A percentile compares a stretch with the other conserved stretches of the same genome.
Conservation (phyloP, 495 filamentous ascomycete species). For the Podospora sp. region DNA sequence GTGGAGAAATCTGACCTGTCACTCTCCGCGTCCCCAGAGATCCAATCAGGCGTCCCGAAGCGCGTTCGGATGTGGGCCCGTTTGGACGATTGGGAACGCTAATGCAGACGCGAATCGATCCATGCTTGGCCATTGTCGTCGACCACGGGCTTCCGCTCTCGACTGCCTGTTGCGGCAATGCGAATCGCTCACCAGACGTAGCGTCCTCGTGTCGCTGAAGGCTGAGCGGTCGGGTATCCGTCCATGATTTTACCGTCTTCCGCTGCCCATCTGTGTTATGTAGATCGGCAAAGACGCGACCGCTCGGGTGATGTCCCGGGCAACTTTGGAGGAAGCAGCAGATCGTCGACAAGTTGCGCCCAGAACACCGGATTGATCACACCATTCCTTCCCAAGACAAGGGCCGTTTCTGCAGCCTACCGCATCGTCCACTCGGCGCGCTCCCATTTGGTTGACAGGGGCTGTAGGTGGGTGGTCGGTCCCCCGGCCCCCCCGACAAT, state of each 20-base stretch:
- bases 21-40: neutral
- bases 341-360: too few relatives aligned
- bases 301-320: too few relatives aligned
- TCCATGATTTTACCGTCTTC: too few relatives aligned
- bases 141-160: neutral
- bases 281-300: too few relatives aligned
- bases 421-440: neutral
- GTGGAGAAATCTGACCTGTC: neutral
- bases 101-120: neutral
- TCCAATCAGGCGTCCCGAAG: neutral
- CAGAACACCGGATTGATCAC: too few relatives aligned
- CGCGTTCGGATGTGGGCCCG: neutral
- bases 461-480: neutral
- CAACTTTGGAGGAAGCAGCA: too few relatives aligned
- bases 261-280: too few relatives aligned
- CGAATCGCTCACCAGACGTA: too few relatives aligned
- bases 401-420: neutral
- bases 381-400: too few relatives aligned
- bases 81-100: neutral
- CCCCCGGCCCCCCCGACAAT: neutral
- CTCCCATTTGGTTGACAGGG: neutral
- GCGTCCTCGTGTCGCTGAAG: too few relatives aligned
- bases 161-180: neutral
- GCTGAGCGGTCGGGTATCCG: too few relatives aligned
- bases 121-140: neutral